phyloP scores from a whole-genome alignment of 352 stramenopile genomes.

The Achlya hypogyna region DNA sequence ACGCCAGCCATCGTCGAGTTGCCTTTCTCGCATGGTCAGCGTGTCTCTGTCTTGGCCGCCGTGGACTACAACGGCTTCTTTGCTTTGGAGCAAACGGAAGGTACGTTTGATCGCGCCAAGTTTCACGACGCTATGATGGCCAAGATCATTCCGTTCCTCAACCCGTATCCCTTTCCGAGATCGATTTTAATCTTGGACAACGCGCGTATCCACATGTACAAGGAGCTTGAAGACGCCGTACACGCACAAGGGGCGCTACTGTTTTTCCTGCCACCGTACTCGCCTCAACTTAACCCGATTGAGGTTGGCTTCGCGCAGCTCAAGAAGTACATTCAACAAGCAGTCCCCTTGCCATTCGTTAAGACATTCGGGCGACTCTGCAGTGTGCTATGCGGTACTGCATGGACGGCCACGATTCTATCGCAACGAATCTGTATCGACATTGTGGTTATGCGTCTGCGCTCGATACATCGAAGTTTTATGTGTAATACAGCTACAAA shows the following conservation, averaged over 20 bases:
- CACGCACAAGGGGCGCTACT: conserved; percentile 18
- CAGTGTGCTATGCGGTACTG: no score
- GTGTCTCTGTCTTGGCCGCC: conserved; percentile 21
- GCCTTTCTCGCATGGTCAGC: conserved; percentile 16
- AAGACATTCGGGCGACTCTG: no score
- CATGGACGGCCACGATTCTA: no score
- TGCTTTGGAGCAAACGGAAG: conserved; percentile 12
- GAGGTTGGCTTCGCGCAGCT: conserved; percentile 24
- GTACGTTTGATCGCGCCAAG: conserved; percentile 20
- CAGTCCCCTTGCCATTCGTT: no score
- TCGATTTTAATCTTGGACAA: conserved; percentile 28
- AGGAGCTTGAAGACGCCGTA: conserved; percentile 14
- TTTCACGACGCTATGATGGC: conserved; percentile 24
- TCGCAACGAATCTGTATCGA: no score
- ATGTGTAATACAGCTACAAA: no score
- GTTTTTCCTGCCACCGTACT: conserved; percentile 23
- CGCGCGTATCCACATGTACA: conserved; percentile 29
- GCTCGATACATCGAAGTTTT: no score
- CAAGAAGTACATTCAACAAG: conserved; percentile 23
- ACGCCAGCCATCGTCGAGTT: conserved; percentile 14
- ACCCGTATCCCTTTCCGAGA: conserved; percentile 23
- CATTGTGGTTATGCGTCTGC: no score
- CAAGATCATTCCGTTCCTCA: conserved; percentile 23
- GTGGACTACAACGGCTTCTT: conserved; percentile 24
- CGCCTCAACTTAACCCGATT: conserved; percentile 24